Base-by-base conservation (phyloP, 139 green algal species). In the Chlorella vulgaris region DNA sequence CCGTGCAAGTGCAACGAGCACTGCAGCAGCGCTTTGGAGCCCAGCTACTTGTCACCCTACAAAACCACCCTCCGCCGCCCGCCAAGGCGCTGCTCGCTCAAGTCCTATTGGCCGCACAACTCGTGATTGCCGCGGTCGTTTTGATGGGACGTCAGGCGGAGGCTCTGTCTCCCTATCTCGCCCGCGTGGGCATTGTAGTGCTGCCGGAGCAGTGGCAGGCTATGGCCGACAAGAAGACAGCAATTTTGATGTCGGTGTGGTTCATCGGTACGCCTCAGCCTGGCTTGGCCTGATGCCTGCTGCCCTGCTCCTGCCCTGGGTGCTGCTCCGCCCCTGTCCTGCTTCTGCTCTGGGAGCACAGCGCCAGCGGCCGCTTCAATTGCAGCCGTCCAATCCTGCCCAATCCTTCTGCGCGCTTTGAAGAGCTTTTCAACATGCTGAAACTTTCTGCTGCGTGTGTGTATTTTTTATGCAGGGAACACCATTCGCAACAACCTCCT, bases 1-100 rank as follows among this genome's bases (percentile, higher is more conserved):
- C 93, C 67, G 84, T 90, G 82, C 92, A 96, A 81, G 83, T 90
- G 24, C 51, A 84, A 67, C 75, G 92, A 77, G 78, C 63, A 13
- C 71, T 95, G 50, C 43, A 53, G 62, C 76, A 91, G 65, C 82
- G 67, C 58, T 91, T 89, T 38, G 89, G 83, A 22, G 82, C 85
- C 26, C 78, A 84, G 53, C 60, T 95, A 36, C 71, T 88, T 63
- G 81, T 96, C 7, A 10, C 83, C 1, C 76, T 86, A n/a, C 68
- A 58, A 31, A 90, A 82, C 40, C 91, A 93, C 76, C 92, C 92
- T 3, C 51, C 86, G 0, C 7, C 87, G 38, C 50, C 85, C 21
- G 4, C 55, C 13, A 84, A 89, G 80, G 80, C 75, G 15, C 15
- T 78, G 1, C 22, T 89, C 3, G 83, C 90, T 0, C 68, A 80